These are phyloP conservation scores for Tulasnella sp. DNA, from an alignment of 768 basidiomycete genomes.

Conservation along the genomic window DNA sequence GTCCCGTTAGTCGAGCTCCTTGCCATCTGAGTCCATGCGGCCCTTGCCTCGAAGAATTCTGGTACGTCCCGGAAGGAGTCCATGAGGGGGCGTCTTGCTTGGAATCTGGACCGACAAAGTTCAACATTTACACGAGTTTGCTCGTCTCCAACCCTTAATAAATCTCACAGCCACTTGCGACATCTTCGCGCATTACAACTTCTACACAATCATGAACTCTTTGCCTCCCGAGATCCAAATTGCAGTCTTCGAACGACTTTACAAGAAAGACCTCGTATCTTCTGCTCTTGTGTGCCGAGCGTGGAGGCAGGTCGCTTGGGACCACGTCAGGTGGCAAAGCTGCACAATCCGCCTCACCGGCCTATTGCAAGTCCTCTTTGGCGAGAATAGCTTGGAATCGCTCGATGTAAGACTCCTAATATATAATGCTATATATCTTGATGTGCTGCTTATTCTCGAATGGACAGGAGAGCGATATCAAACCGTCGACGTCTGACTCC, in stretches of 20 bases:
- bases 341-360: background rate
- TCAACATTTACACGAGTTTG: constrained; percentile 1
- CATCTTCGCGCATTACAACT: background rate
- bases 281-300: background rate
- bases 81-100: constrained; percentile 18
- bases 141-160: background rate
- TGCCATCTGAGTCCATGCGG: background rate
- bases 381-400: background rate
- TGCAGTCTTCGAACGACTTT: background rate
- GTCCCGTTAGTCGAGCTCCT: background rate
- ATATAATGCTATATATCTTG: too few relatives aligned
- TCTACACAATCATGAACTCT: background rate
- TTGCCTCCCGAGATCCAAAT: background rate
- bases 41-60: constrained; percentile 88
- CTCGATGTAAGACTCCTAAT: too few relatives aligned
- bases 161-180: background rate
- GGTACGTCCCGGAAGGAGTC: constrained; percentile 67
- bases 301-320: background rate
- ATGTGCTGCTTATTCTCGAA: too few relatives aligned
- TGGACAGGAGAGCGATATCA: too few relatives aligned
- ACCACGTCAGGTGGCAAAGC: background rate
- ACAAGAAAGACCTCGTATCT: background rate
- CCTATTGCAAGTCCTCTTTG: background rate
- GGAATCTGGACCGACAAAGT: background rate
- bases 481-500: too few relatives aligned